A percentile compares a stretch with the other conserved stretches of the same genome.
Conservation (phyloP, 352 stramenopile species). For the Saprolegnia parasitica region DNA sequence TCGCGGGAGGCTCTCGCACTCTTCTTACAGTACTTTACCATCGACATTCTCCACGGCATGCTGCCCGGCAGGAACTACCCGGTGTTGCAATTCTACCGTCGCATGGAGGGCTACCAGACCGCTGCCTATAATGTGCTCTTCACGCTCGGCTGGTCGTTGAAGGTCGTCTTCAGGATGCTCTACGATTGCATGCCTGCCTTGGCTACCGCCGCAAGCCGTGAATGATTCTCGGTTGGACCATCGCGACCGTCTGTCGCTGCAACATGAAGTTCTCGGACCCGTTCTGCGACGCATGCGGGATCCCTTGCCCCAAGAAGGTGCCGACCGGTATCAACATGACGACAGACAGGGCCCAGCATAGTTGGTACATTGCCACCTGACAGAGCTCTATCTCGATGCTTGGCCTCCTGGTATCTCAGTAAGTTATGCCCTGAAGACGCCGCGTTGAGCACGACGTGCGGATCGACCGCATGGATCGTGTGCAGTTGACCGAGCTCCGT, state of each 20-base stretch:
- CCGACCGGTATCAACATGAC: not conserved
- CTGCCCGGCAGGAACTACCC: not conserved
- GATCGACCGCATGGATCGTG: no score
- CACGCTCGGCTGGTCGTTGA: constrained; percentile 32
- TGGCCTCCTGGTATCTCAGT: no score
- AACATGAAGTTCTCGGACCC: constrained; percentile 37
- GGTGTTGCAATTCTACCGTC: constrained; percentile 8
- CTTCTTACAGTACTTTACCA: no score
- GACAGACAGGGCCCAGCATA: no score
- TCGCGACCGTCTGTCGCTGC: constrained; percentile 38
- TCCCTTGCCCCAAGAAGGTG: not conserved
- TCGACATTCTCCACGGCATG: no score
- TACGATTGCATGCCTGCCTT: constrained; percentile 38
- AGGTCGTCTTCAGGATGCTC: constrained; percentile 39
- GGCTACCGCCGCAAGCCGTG: constrained; percentile 40
- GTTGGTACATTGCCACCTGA: no score
- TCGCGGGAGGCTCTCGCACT: constrained; percentile 37
- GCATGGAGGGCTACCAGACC: constrained; percentile 16
- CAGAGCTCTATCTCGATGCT: no score
- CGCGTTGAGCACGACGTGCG: no score
- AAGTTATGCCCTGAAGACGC: no score
- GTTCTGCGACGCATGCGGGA: constrained; percentile 29
- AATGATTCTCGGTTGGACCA: constrained; percentile 38
- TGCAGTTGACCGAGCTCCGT: no score
- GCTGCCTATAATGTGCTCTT: constrained; percentile 27